A percentile compares a stretch with the other conserved stretches of the same genome.
Evolutionary conservation across 306 rosid genomes (phyloP).

Genomic region (Castanea mollissima): DNA sequence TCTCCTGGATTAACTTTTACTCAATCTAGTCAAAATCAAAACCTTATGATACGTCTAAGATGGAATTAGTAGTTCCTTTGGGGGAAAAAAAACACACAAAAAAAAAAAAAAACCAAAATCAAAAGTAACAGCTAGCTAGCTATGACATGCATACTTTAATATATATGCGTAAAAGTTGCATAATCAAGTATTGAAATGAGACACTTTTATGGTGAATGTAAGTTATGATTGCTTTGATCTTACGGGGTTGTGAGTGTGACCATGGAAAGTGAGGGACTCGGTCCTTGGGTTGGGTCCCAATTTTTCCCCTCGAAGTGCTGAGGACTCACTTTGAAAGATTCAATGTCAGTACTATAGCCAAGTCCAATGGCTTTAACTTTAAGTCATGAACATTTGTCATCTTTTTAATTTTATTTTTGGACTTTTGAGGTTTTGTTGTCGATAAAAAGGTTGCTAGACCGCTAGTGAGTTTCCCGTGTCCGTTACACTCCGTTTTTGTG

Average conservation of each 20-base stretch:
- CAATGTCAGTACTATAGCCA: slow-evolving; percentile 1
- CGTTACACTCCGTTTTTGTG: slow-evolving; percentile 11
- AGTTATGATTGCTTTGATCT: background rate
- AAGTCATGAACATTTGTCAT: slow-evolving; percentile 28
- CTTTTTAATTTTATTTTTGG: slow-evolving; percentile 12
- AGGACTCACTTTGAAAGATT: background rate
- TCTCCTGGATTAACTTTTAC: background rate
- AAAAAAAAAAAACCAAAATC: too few species aligned
- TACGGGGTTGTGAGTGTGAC: background rate
- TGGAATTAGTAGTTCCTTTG: background rate
- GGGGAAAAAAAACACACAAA: background rate
- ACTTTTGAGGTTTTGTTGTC: slow-evolving; percentile 20
- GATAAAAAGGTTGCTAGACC: slow-evolving; percentile 27
- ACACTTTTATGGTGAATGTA: background rate
- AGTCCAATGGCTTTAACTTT: slow-evolving; percentile 18
- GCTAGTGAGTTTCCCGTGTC: slow-evolving; percentile 24
- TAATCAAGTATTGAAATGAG: background rate
- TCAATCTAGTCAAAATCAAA: background rate
- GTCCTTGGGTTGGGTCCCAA: background rate
- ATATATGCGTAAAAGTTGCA: background rate
- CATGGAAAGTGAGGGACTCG: background rate
- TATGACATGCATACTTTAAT: background rate
- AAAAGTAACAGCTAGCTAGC: background rate
- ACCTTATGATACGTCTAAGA: background rate
- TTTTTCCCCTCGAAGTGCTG: background rate